Base-by-base conservation (phyloP, 768 basidiomycete species). In the Naganishia kalamii region DNA sequence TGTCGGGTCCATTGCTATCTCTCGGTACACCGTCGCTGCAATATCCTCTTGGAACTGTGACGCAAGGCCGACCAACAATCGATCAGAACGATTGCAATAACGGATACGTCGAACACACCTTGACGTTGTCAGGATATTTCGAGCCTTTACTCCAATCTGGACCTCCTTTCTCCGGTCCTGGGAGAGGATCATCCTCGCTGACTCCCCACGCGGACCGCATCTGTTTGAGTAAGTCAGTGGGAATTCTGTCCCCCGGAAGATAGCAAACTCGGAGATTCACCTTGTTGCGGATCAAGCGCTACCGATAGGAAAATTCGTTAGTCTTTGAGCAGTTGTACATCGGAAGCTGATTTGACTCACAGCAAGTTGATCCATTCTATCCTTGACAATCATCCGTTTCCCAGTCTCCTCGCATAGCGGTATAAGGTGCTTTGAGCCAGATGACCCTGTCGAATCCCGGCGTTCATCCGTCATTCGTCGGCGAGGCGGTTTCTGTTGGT, bases 361-460 rank as follows among this genome's bases (percentile, higher is more conserved):
- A 35, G 65, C 30, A 32, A 66, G 40, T n/a, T 60, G 59, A 52
- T 66, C 65, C 48, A 48, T 66, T 30, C 65, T 37, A 21, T 43
- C 65, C 33, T 49, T 61, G 4, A 37, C 13, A 1, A 51, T 49
- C 37, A 66, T 47, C 40, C 65, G 19, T 35, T 66, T 66, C 25
- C 65, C 65, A 0, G 65, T 66, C 21, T 60, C 43, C n/a, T 66
- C 65, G 23, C 37, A 23, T 1, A 50, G 35, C 21, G 61, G 61
- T 5, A 49, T 41, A 25, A 62, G 32, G 25, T n/a, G 25, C 25
- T 43, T 27, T 8, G 41, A 32, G 19, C 30, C 32, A 12, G 27
- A 29, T 30, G 41, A 48, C 23, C 32, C 60, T 4, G 25, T 29
- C 11, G 60, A 61, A 32, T 61, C 23, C 21, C 54, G 19, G 35